Conservation (phyloP, 495 filamentous ascomycete genomes). For the Apiosordaria backusii region DNA sequence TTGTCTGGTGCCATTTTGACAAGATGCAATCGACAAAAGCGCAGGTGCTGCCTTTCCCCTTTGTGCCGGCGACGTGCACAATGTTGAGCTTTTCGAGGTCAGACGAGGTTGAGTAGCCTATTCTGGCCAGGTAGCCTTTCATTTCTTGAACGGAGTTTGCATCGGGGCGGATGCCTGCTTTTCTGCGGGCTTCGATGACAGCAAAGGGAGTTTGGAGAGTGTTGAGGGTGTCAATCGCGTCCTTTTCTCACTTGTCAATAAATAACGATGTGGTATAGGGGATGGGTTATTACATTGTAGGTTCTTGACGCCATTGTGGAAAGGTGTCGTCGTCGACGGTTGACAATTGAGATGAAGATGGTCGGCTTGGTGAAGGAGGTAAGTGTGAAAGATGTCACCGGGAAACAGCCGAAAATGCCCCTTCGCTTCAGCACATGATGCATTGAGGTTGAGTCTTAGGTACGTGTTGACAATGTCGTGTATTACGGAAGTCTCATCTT, state of each 20-base stretch:
- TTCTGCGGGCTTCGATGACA: conserved; percentile 68
- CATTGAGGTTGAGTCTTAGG: conserved; percentile 11
- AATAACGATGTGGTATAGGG: background rate
- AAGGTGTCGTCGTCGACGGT: background rate
- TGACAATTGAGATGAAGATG: conserved; percentile 6
- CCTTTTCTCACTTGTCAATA: conserved; percentile 40
- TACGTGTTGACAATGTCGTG: background rate
- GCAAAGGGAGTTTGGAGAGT: conserved; percentile 83
- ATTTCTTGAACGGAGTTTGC: conserved; percentile 69
- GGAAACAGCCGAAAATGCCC: conserved; percentile 2
- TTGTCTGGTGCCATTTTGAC: conserved; percentile 34
- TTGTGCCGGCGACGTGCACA: conserved; percentile 86
- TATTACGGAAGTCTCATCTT: background rate
- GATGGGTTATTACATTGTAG: conserved; percentile 23
- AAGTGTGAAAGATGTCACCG: conserved; percentile 9
- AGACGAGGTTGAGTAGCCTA: conserved; percentile 64
- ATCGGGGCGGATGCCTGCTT: conserved; percentile 65
- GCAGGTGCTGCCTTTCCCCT: conserved; percentile 85
- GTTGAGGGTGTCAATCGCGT: conserved; percentile 84
- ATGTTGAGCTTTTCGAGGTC: conserved; percentile 74
- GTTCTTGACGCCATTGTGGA: conserved; percentile 20
- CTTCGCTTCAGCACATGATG: conserved; percentile 20
- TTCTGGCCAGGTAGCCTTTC: conserved; percentile 66
- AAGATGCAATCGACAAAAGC: conserved; percentile 61
- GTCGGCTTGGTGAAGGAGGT: background rate